A percentile compares a stretch with the other conserved stretches of the same genome.
Conservation (phyloP, 768 basidiomycete genomes). For the Tulasnella calospora region DNA sequence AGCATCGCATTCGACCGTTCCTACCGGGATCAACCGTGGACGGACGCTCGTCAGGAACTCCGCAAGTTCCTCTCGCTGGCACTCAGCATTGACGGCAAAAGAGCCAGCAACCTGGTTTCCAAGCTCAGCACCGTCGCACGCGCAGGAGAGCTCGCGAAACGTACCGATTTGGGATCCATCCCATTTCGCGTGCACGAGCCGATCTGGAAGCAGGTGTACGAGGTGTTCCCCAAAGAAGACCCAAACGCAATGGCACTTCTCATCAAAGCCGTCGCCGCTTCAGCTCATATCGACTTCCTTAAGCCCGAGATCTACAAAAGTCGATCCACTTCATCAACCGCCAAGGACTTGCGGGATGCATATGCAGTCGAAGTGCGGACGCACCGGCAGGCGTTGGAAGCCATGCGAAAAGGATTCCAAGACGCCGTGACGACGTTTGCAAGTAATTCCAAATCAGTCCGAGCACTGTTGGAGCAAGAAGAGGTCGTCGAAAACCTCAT, state of each 20-base stretch:
- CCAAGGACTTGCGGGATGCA: conserved; percentile 29
- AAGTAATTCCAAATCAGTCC: conserved; percentile 51
- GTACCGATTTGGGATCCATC: conserved; percentile 10
- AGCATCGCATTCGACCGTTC: conserved; percentile 44
- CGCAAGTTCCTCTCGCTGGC: conserved; percentile 39
- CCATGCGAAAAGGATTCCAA: conserved; percentile 59
- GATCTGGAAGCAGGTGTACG: conserved; percentile 67
- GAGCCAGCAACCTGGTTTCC: conserved; percentile 32
- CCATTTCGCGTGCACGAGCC: conserved; percentile 44
- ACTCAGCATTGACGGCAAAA: conserved; percentile 37
- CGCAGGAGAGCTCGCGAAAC: conserved; percentile 15
- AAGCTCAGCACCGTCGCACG: conserved; percentile 20
- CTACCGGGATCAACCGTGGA: conserved; percentile 44
- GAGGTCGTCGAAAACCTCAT: conserved; percentile 58
- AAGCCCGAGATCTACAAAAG: conserved; percentile 47
- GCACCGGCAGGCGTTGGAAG: conserved; percentile 57
- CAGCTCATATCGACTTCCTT: conserved; percentile 64
- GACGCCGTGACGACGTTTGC: conserved; percentile 59
- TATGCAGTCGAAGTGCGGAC: conserved; percentile 37
- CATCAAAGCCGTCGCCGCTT: conserved; percentile 52
- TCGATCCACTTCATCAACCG: not conserved
- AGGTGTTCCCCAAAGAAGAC: conserved; percentile 53
- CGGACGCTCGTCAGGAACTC: conserved; percentile 40
- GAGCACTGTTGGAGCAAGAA: conserved; percentile 50
- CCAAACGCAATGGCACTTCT: conserved; percentile 54